These are phyloP conservation scores for Magnusiomyces ingens DNA, from an alignment of 1,139 yeast genomes.

Conservation along the genomic window DNA sequence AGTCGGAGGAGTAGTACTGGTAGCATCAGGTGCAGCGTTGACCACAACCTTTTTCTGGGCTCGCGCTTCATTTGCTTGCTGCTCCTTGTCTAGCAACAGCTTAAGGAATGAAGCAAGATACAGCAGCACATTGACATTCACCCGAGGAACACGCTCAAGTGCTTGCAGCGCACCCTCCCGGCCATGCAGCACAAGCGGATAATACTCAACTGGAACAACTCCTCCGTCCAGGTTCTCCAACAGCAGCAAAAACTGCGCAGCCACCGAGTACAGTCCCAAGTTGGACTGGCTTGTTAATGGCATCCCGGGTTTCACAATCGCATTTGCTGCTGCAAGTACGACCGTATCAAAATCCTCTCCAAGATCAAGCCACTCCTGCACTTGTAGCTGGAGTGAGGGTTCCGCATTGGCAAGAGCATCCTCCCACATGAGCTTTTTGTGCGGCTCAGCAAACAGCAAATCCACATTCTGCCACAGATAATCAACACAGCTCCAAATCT, in stretches of 20 bases:
- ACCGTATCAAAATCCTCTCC: constrained; percentile 31
- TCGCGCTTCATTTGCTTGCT: constrained; percentile 1
- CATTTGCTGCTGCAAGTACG: constrained; percentile 29
- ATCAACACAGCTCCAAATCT: constrained; percentile 34
- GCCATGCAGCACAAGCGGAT: constrained; percentile 17
- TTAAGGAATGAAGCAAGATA: constrained; percentile 36
- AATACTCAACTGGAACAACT: constrained; percentile 34
- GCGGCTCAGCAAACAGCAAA: constrained; percentile 13
- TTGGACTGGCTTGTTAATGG: constrained; percentile 9
- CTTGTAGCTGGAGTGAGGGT: constrained; percentile 24
- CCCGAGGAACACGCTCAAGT: constrained; percentile 36
- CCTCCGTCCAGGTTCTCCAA: constrained; percentile 38
- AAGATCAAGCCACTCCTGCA: constrained; percentile 34
- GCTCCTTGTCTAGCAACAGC: constrained; percentile 28
- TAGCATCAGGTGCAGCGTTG: no score
- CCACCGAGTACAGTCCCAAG: constrained; percentile 31
- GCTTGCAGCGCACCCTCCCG: constrained; percentile 18
- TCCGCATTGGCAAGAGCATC: constrained; percentile 11
- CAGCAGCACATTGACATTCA: constrained; percentile 38
- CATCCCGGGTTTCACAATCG: constrained; percentile 12
- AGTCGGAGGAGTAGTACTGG: no score
- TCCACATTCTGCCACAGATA: constrained; percentile 28
- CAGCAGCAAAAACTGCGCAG: constrained; percentile 30
- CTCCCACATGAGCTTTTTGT: constrained; percentile 16
- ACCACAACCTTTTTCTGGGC: background rate